Evolutionary conservation across 108 stramenopile genomes (phyloP).

Genomic region (Discostella pseudostelligera): DNA sequence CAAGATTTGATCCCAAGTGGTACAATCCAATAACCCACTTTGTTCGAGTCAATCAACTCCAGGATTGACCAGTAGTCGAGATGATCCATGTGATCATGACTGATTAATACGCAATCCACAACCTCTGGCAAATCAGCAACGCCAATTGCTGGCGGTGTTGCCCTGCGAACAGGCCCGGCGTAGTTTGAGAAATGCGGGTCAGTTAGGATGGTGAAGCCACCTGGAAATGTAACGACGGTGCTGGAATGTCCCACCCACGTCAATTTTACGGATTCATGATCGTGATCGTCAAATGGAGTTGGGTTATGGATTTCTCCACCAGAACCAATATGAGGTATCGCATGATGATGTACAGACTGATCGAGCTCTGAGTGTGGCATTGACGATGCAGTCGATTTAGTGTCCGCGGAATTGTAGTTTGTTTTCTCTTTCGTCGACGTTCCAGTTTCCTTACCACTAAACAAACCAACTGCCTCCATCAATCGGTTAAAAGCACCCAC

Average conservation of each 20-base stretch:
- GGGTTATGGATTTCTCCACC: not conserved
- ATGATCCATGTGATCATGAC: constrained; percentile 90
- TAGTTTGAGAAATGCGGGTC: constrained; percentile 76
- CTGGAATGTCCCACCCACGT: constrained; percentile 88
- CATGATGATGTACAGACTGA: not conserved
- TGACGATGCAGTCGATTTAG: not conserved
- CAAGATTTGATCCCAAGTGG: constrained; percentile 76
- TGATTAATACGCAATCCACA: constrained; percentile 78
- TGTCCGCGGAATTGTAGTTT: not conserved
- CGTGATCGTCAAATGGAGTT: constrained; percentile 10
- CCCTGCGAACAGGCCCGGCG: constrained; percentile 59
- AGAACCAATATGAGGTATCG: not conserved
- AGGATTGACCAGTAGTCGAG: constrained; percentile 62
- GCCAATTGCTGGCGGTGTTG: constrained; percentile 54
- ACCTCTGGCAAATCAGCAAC: constrained; percentile 50
- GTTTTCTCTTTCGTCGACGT: not conserved
- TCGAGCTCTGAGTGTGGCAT: constrained; percentile 7
- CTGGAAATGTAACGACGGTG: constrained; percentile 56
- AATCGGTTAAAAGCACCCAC: constrained; percentile 19
- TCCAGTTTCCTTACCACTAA: not conserved
- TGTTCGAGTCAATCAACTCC: constrained; percentile 45
- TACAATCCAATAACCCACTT: constrained; percentile 68
- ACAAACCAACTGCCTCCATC: constrained; percentile 17
- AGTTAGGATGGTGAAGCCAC: constrained; percentile 65
- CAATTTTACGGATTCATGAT: constrained; percentile 40